Evolutionary conservation across 139 green algal species (phyloP), one percentile per base, ranked within the genome.

Genomic region (Chlamydomonas sp.): DNA sequence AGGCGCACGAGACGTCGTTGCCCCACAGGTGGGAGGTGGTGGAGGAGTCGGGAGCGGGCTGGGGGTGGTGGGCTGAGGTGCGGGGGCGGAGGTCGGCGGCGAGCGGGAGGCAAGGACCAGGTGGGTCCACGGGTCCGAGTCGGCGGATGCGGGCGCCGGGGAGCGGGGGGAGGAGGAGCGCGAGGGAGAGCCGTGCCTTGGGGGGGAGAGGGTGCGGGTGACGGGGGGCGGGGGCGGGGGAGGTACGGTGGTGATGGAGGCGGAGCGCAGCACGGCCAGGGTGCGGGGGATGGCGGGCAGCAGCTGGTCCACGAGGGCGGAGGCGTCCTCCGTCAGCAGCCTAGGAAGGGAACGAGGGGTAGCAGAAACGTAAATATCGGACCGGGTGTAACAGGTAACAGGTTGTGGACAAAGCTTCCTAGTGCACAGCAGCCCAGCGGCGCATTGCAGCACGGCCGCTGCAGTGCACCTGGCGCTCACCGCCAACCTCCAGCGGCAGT

Each of bases 241-340:
- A 18, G 59, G 10, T 49, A 49, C 31, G 31, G 31, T 49, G 7
- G 77, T 17, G n/a, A 68, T 15, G 7, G 4, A 16, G 14, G 63
- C 49, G 1, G 83, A 73, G 15, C 63, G 4, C 31, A 88, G 83
- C 31, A 88, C 73, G 7, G 1, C 83, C 74, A 81, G 10, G 15
- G 63, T 63, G 18, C n/a, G 16, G 20, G 7, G 10, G 17, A 88
- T 63, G 8, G 63, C 74, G 7, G 61, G 15, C 83, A 68, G 60
- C 73, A 87, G 82, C 72, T 80, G 69, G 5, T 20, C 16, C 9
- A 78, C 20, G 10, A 61, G 72, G n/a, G n/a, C 20, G 4, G 16
- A 9, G 59, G 16, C 60, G 1, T 87, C 82, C 7, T 81, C 73
- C 2, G 83, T 68, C 31, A 88, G 63, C 73, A 88, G 83, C 73